Evolutionary conservation across 306 rosid genomes (phyloP), one percentile per base, ranked within the genome.

Genomic region (Quillaja saponaria): DNA sequence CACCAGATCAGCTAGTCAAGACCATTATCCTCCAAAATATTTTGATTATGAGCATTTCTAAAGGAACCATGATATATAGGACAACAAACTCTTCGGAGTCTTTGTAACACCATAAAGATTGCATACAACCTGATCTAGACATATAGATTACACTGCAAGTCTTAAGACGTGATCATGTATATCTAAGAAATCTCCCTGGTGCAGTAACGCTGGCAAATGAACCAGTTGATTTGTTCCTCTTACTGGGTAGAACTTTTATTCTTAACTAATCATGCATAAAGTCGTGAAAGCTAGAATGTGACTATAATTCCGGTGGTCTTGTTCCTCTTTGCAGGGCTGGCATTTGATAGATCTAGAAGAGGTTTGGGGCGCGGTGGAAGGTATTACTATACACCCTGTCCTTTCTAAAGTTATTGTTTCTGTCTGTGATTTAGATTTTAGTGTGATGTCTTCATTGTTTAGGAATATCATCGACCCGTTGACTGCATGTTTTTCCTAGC

Each of bases 281-380:
- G 9, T n/a, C 62, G 50, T 8, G 14, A n/a, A 68, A 49, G 44
- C 55, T 14, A 71, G 57, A 54, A 11, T 42, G 8, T 69, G 58
- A 28, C 48, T n/a, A n/a, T 67, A 19, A 66, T 41, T 11, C 41
- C 31, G 64, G 50, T 63, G 13, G 42, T 50, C 11, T 52, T 49
- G 42, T 35, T 79, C 71, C 63, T 69, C 35, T 63, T 77, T 10
- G 19, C 69, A 88, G 98, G 99, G 66, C 82, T 92, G 67, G 99
- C 95, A 49, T 89, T 92, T 78, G 96, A 92, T 71, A 89, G 76
- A 81, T 71, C 86, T 18, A 94, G 99, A 71, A 86, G 82, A 77
- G 96, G 96, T 39, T 66, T 92, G 73, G 99, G 99, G 49, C 96
- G 99, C 59, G 98, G 98, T 20, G 98, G 98, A 81, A 96, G 98